phyloP scores from a whole-genome alignment of 495 filamentous ascomycete genomes.

The Penicillium crystallinum region DNA sequence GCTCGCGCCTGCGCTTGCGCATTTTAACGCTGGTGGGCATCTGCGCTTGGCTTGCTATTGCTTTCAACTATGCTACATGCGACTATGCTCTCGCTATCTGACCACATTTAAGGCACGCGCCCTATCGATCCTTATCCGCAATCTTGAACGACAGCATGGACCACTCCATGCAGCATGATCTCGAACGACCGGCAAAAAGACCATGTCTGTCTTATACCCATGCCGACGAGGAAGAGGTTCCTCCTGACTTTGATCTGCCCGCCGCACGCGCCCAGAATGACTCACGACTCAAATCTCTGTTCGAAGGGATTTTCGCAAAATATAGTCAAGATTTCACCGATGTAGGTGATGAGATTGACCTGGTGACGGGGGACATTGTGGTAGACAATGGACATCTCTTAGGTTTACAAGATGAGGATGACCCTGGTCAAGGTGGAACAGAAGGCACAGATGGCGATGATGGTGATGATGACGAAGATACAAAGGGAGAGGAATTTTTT shows the following conservation, averaged over 20 bases:
- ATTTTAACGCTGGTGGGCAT: background rate
- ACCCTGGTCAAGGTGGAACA: constrained; percentile 30
- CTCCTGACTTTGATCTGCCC: constrained; percentile 42
- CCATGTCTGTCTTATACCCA: constrained; percentile 41
- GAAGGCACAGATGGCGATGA: constrained; percentile 5
- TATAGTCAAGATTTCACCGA: constrained; percentile 78
- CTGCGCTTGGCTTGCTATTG: background rate
- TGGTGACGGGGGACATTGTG: constrained; percentile 69
- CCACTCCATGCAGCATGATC: constrained; percentile 16
- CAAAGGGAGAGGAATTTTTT: background rate
- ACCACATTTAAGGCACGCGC: background rate
- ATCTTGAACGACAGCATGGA: constrained; percentile 3
- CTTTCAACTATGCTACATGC: background rate
- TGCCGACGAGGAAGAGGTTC: constrained; percentile 32
- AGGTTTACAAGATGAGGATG: constrained; percentile 50
- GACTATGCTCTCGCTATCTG: background rate
- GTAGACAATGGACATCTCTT: constrained; percentile 82
- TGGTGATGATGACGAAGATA: background rate
- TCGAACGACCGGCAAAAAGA: constrained; percentile 58
- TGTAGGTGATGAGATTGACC: constrained; percentile 76
- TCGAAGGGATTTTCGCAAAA: constrained; percentile 83
- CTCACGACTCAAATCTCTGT: constrained; percentile 66
- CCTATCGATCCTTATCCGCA: background rate
- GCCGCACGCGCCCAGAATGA: constrained; percentile 57
- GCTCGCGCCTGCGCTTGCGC: background rate